Base-by-base conservation (phyloP, 208 protist species). In the Leishmania arabica region DNA sequence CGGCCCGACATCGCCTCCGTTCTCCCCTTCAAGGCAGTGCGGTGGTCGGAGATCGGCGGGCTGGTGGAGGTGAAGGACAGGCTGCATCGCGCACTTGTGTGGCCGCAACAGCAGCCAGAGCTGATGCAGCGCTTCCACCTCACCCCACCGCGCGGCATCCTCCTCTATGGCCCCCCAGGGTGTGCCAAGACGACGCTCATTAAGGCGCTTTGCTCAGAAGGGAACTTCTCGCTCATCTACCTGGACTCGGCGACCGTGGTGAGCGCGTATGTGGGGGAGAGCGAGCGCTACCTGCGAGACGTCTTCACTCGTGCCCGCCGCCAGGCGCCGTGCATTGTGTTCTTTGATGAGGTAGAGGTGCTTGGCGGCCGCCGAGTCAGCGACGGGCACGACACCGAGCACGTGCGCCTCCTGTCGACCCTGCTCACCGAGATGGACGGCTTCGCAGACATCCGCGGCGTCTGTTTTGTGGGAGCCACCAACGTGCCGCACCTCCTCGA, bases 21-120 rank as follows among this genome's bases (percentile, higher is more conserved):
- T 7, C 84, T 85, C 24, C 89, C 86, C 0, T 95, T 93, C 58
- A 89, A 91, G 53, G 54, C 81, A 8, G 84, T 99, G 19, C 93
- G 93, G 9, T 99, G 99, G 99, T 93, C 93, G 19, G 99, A 99
- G 82, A 99, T 99, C 93, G 99, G 99, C 81, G 99, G 99, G 70
- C 92, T 99, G 9, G 93, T 98, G 72, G 84, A 97, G 53, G 98
- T 99, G 42, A 99, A 99, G 90, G 83, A 90, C n/a, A 97, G 99
- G 78, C 94, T 99, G 47, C 97, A 98, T 80, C 99, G 99, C 86
- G 92, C 99, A 40, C 96, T 99, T 5, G 96, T 99, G 84, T 99
- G 99, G 84, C 99, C 99, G 31, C 95, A 99, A 62, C 92, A 98
- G 81, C 97, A 99, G 82, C 99, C 99, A n/a, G 99, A 99, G 66